Evolutionary conservation across 1,284 basidiomycete genomes (phyloP).

Genomic region (Microbotryum lychnidis-dioicae): DNA sequence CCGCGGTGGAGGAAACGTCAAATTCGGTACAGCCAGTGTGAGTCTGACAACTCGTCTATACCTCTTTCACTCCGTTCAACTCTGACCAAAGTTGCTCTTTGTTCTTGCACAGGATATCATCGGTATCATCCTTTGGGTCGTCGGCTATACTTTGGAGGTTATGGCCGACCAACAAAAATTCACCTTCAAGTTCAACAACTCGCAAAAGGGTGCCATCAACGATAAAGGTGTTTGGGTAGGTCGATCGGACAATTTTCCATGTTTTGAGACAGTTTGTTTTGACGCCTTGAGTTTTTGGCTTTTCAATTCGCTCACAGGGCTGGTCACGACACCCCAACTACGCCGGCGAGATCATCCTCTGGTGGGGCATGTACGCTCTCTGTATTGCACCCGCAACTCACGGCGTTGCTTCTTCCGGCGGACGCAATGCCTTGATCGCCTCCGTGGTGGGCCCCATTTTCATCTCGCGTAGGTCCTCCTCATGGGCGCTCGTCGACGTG

Average conservation of each 20-base stretch:
- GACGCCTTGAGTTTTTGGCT: constrained; percentile 4
- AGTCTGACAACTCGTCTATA: constrained; percentile 10
- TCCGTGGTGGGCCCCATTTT: constrained; percentile 57
- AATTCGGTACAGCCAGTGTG: constrained; percentile 50
- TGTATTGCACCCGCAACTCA: constrained; percentile 53
- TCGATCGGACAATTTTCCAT: too few relatives aligned
- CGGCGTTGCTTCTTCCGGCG: constrained; percentile 44
- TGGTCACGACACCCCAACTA: constrained; percentile 55
- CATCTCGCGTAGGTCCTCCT: constrained; percentile 49
- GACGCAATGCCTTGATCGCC: constrained; percentile 52
- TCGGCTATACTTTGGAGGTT: constrained; percentile 57
- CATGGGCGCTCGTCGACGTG: too few relatives aligned
- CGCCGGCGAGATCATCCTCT: constrained; percentile 65
- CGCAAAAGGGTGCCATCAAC: constrained; percentile 51
- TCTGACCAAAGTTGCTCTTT: neutral
- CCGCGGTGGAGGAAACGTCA: constrained; percentile 47
- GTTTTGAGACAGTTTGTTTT: constrained; percentile 9
- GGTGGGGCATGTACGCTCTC: constrained; percentile 64
- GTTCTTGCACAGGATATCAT: constrained; percentile 50
- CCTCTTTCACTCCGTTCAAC: too few relatives aligned
- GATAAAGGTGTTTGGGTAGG: constrained; percentile 31
- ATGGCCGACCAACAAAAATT: constrained; percentile 61
- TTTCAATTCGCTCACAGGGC: constrained; percentile 25
- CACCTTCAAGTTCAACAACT: constrained; percentile 49
- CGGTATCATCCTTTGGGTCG: constrained; percentile 57